Base-by-base conservation (phyloP, 108 stramenopile genomes). In the Conticribra guillardii region DNA sequence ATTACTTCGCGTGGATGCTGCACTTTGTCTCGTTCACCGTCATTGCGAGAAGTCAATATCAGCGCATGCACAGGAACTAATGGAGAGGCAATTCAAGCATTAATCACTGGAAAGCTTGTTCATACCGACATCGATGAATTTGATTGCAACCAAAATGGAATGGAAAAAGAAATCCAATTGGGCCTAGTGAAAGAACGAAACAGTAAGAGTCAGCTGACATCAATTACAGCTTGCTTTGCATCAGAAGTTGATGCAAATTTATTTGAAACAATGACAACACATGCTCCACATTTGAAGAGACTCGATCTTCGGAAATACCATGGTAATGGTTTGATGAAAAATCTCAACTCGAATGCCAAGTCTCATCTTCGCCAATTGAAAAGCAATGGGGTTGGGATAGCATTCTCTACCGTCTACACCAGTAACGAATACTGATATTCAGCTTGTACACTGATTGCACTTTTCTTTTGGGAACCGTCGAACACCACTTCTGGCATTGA, bases 301-400 rank as follows among this genome's bases (percentile, higher is more conserved):
- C 64, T 74, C 47, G 73, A 74, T 50, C 32, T 74, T 33, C 53
- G 64, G 27, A 29, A 60, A 50, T 55, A 60, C 66, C 60, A 32
- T 22, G 58, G 53, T 21, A 34, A 63, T 3, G 55, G 51, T 65
- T 29, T 58, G 18, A 49, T 4, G 30, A 65, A 19, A 16, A 19
- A 28, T 9, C 26, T 30, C 32, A 54, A 57, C 2, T 64, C 63
- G 1, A 55, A 8, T 29, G 2, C 64, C 32, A 66, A 74, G 41
- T 21, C 57, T n/a, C 59, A 54, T 30, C 63, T 66, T 58, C 64
- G 64, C 32, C 51, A 66, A 54, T 19, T 74, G 47, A 56, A 14
- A 15, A 15, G 30, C 32, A 73, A 73, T 48, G 72, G 63, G 21
- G 62, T 64, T 2, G 52, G 48, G 1, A 51, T 73, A 3, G 55